These are phyloP conservation scores for Aspergillus ostianus DNA, from an alignment of 495 filamentous ascomycete genomes.

Conservation along the genomic window DNA sequence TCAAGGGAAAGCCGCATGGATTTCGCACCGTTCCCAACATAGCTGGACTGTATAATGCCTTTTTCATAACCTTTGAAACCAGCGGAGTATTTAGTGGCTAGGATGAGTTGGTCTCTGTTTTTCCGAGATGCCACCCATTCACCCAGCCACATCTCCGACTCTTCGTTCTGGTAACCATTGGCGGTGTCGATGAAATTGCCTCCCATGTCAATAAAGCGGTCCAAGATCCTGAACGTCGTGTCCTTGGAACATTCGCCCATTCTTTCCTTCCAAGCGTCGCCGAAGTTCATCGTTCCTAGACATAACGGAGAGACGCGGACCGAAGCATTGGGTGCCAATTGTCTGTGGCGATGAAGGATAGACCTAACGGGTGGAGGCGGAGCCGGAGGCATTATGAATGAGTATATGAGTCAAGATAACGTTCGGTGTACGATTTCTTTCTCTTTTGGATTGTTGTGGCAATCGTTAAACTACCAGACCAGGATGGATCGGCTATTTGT, in stretches of 20 bases:
- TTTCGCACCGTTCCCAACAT: constrained; percentile 57
- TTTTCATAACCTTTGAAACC: constrained; percentile 17
- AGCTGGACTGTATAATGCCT: constrained; percentile 48
- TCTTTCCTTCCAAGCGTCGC: constrained; percentile 41
- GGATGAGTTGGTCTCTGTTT: constrained; percentile 66
- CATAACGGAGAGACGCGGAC: constrained; percentile 59
- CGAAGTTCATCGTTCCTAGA: constrained; percentile 62
- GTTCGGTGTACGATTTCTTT: too few relatives aligned
- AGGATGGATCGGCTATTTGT: too few relatives aligned
- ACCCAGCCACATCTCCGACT: constrained; percentile 68
- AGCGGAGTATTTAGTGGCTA: constrained; percentile 72
- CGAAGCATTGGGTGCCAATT: constrained; percentile 54
- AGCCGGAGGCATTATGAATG: too few relatives aligned
- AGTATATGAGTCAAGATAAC: too few relatives aligned
- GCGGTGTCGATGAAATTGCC: constrained; percentile 81
- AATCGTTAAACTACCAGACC: too few relatives aligned
- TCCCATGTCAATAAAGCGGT: constrained; percentile 62
- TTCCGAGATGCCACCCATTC: constrained; percentile 67
- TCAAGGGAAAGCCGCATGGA: constrained; percentile 54
- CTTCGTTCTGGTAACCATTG: constrained; percentile 62
- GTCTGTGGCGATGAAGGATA: constrained; percentile 52
- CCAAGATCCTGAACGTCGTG: constrained; percentile 61
- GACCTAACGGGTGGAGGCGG: neutral
- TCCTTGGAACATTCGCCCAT: constrained; percentile 60
- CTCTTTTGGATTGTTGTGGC: too few relatives aligned